Evolutionary conservation across 192 early-diverging fungal species (phyloP).

Genomic region (Jimgerdemannia flammicorona): DNA sequence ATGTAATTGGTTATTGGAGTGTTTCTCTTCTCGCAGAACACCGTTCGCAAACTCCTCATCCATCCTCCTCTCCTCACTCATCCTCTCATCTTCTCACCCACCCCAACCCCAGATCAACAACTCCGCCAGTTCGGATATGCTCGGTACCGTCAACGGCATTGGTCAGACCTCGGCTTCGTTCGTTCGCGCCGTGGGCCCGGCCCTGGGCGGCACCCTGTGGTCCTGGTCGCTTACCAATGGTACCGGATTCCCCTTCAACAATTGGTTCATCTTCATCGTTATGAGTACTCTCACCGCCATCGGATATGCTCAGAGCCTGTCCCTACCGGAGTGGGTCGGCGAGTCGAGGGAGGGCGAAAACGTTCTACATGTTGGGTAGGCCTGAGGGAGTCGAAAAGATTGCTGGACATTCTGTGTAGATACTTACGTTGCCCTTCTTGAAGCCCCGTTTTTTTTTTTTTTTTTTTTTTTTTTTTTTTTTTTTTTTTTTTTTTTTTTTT

Average conservation of each 20-base stretch:
- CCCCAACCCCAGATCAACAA: conserved; percentile 38
- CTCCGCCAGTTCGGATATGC: conserved; percentile 37
- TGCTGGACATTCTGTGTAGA: too few species aligned
- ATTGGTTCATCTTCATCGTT: conserved; percentile 49
- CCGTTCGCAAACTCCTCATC: not conserved
- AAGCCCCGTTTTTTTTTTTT: not conserved
- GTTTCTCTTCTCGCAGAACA: not conserved
- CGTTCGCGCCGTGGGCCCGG: conserved; percentile 46
- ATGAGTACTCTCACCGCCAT: conserved; percentile 37
- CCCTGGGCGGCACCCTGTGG: conserved; percentile 50
- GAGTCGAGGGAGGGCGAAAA: not conserved
- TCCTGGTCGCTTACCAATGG: conserved; percentile 47
- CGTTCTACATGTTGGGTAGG: not conserved
- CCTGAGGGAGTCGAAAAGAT: not conserved
- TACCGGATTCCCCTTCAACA: conserved; percentile 47
- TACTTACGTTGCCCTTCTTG: not conserved
- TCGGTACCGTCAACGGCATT: conserved; percentile 57
- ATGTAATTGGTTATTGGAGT: not conserved
- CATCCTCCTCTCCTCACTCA: too few species aligned
- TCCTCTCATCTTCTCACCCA: not conserved
- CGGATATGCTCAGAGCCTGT: conserved; percentile 28
- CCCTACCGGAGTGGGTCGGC: conserved; percentile 20
- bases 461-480: not conserved
- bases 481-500: too few species aligned
- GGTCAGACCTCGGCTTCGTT: conserved; percentile 49